These are phyloP conservation scores for Spencermartinsiella europaea DNA, from an alignment of 805 yeast genomes.

Conservation along the genomic window DNA sequence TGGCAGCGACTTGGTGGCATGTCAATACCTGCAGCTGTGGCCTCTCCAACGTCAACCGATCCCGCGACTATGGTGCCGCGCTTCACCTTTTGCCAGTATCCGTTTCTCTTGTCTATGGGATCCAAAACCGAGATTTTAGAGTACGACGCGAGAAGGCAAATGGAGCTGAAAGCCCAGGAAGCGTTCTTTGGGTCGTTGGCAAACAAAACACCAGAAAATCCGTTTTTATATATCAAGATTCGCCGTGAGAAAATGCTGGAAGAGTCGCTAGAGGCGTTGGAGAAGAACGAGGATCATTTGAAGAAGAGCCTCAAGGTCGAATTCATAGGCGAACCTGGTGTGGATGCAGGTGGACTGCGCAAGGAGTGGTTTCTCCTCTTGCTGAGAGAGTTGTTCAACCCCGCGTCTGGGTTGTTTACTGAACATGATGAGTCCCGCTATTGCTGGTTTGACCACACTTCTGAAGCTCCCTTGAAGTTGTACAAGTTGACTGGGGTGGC, in stretches of 20 bases:
- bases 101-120: constrained; percentile 76
- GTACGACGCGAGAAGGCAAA: constrained; percentile 70
- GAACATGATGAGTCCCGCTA: constrained; percentile 63
- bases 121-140: constrained; percentile 76
- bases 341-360: constrained; percentile 91
- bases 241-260: constrained; percentile 61
- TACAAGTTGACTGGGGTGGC: constrained; percentile 81
- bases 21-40: background rate
- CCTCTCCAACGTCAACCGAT: background rate
- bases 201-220: constrained; percentile 54
- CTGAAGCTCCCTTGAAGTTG: constrained; percentile 21
- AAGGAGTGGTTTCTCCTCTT: constrained; percentile 90
- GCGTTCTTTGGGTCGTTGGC: constrained; percentile 76
- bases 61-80: constrained; percentile 15
- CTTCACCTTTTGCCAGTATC: constrained; percentile 74
- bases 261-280: constrained; percentile 60
- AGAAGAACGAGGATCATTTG: constrained; percentile 54
- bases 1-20: constrained; percentile 53
- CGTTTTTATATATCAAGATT: constrained; percentile 62
- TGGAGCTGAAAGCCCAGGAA: constrained; percentile 85
- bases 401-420: constrained; percentile 60
- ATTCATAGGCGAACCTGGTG: constrained; percentile 83
- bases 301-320: constrained; percentile 73
- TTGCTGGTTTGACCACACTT: constrained; percentile 58
- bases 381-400: constrained; percentile 63